Percentiles rank a stretch among this genome's conserved stretches.
Conservation (phyloP, 163 green algal species). For the Chlamydomonas reinhardtii region DNA sequence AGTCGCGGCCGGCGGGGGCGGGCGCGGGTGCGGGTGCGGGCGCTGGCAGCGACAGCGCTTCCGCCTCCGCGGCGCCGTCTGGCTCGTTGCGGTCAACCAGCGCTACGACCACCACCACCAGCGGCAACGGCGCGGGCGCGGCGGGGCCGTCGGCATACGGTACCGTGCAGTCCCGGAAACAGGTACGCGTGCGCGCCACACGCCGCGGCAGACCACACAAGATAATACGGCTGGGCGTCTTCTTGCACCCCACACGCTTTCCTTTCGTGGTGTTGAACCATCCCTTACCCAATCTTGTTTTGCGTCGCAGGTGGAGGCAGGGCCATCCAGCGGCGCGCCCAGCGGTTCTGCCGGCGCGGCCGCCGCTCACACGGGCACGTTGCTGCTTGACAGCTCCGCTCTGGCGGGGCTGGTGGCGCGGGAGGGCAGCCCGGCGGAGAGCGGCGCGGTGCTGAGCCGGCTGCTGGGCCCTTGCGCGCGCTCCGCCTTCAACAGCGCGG, state of each 20-base stretch:
- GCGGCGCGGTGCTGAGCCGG: slow-evolving; percentile 15
- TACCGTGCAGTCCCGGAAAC: slow-evolving; percentile 39
- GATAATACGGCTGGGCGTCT: too few species aligned
- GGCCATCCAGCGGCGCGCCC: background rate
- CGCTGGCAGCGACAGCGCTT: background rate
- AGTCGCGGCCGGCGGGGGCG: slow-evolving; percentile 6
- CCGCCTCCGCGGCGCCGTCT: background rate
- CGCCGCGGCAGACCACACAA: too few species aligned
- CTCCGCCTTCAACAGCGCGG: slow-evolving; percentile 36
- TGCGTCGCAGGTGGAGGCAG: too few species aligned
- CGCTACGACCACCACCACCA: background rate
- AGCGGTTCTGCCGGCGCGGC: background rate
- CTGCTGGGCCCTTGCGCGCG: slow-evolving; percentile 50
- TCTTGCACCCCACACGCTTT: too few species aligned
- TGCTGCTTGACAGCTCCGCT: background rate
- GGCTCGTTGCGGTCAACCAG: background rate
- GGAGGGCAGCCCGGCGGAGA: slow-evolving; percentile 28
- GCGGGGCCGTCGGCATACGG: slow-evolving; percentile 1
- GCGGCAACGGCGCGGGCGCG: background rate
- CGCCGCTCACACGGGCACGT: background rate
- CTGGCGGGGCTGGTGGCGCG: slow-evolving; percentile 22
- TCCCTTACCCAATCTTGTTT: too few species aligned
- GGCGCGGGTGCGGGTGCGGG: too few species aligned
- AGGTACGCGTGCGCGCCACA: slow-evolving; percentile 1
- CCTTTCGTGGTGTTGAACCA: too few species aligned